A percentile compares a stretch with the other conserved stretches of the same genome.
These are phyloP conservation scores for Penicillium nordicum DNA, from an alignment of 2,329 filamentous ascomycete genomes.

Conservation along the genomic window DNA sequence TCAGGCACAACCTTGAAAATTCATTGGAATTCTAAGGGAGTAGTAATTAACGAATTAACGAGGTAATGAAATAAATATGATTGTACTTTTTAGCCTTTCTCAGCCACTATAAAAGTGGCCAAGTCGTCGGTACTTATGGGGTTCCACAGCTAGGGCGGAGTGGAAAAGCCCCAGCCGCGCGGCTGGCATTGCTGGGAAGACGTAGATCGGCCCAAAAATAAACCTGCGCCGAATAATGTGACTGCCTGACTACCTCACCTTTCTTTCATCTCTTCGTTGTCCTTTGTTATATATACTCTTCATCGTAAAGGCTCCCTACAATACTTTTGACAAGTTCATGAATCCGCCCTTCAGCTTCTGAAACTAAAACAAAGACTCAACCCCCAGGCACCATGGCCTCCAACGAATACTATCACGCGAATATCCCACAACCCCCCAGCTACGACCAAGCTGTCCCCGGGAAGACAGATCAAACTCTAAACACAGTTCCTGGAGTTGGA, in stretches of 20 bases:
- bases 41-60: too few relatives aligned
- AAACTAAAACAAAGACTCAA: neutral
- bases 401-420: conserved; percentile 63
- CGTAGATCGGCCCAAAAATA: conserved; percentile 26
- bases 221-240: conserved; percentile 16
- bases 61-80: neutral
- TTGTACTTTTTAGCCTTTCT: neutral
- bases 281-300: neutral
- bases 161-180: conserved; percentile 17
- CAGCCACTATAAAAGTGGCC: neutral
- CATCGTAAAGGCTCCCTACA: neutral
- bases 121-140: neutral
- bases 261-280: conserved; percentile 2
- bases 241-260: conserved; percentile 16
- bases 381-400: conserved; percentile 53
- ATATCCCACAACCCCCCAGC: conserved; percentile 32
- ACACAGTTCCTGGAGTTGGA: conserved; percentile 18
- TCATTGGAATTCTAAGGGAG: neutral
- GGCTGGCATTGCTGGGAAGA: conserved; percentile 25
- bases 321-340: neutral
- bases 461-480: conserved; percentile 37
- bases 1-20: neutral
- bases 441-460: conserved; percentile 36
- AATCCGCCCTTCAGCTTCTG: neutral
- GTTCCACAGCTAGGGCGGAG: conserved; percentile 1